phyloP scores from a whole-genome alignment of 1,139 yeast species.

The Geotrichum reessii region DNA sequence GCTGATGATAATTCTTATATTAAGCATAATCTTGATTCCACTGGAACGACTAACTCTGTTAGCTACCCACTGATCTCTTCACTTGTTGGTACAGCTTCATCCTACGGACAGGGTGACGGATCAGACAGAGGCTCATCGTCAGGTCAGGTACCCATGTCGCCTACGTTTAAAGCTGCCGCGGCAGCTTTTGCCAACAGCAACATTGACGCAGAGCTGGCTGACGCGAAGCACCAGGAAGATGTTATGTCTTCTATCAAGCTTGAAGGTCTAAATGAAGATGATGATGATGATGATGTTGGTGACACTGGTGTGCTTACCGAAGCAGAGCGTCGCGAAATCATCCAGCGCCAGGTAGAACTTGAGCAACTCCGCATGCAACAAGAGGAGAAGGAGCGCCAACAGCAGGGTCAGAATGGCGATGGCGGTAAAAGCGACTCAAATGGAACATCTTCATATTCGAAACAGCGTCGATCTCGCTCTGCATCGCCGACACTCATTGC shows the following conservation, averaged over 20 bases:
- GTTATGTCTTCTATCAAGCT: conserved; percentile 19
- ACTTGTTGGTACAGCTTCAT: conserved; percentile 6
- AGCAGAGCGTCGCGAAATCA: conserved; percentile 6
- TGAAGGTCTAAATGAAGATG: conserved; percentile 15
- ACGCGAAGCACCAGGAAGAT: conserved; percentile 18
- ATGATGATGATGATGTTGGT: conserved; percentile 12
- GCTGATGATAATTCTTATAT: conserved; percentile 15
- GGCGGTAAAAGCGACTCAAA: background rate
- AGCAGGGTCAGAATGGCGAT: background rate
- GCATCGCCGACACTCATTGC: conserved; percentile 13
- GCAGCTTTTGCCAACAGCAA: conserved; percentile 20
- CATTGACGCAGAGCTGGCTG: conserved; percentile 14
- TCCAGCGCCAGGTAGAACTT: conserved; percentile 5
- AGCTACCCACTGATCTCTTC: conserved; percentile 10
- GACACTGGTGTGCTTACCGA: conserved; percentile 1
- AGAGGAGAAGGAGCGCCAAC: conserved; percentile 8
- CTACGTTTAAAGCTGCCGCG: conserved; percentile 19
- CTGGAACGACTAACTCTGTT: conserved; percentile 2
- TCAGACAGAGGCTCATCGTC: conserved; percentile 6
- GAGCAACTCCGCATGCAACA: conserved; percentile 1
- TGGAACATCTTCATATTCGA: background rate
- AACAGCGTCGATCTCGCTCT: conserved; percentile 7
- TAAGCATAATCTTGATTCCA: conserved; percentile 13
- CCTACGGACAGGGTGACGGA: conserved; percentile 8
- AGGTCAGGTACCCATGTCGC: conserved; percentile 16